Evolutionary conservation across 2,329 filamentous ascomycete genomes (phyloP).

Genomic region (Alternaria ventricosa): DNA sequence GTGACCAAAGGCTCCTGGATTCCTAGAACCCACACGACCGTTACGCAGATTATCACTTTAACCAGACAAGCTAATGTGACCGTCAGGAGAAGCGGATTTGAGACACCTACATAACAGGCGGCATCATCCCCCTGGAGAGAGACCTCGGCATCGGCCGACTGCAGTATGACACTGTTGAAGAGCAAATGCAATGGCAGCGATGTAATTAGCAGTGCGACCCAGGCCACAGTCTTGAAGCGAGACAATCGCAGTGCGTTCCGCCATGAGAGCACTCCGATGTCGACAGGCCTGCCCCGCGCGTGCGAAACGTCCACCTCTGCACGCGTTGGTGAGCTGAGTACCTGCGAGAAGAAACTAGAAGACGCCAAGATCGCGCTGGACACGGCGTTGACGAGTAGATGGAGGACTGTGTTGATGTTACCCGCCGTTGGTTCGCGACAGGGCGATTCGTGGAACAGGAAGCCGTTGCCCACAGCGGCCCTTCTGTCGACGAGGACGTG

Average conservation of each 20-base stretch:
- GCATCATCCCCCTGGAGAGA: too few relatives aligned
- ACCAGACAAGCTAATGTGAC: not conserved
- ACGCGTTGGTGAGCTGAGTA: not conserved
- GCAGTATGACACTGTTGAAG: not conserved
- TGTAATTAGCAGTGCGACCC: not conserved
- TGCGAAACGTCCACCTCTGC: not conserved
- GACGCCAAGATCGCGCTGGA: not conserved
- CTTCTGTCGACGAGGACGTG: too few relatives aligned
- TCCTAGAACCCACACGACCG: not conserved
- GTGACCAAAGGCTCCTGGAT: not conserved
- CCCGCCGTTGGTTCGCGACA: too few relatives aligned
- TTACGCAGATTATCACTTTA: not conserved
- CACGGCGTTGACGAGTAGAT: not conserved
- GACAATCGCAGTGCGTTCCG: not conserved
- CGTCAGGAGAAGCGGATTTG: not conserved
- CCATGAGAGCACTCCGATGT: not conserved
- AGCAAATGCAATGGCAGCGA: not conserved
- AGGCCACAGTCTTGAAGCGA: not conserved
- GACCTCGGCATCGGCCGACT: not conserved
- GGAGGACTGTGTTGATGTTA: not conserved
- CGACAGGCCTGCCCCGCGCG: not conserved
- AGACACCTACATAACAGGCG: not conserved
- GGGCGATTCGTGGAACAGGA: not conserved
- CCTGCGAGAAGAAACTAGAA: not conserved
- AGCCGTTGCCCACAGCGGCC: not conserved